Evolutionary conservation across 345 rosid species (phyloP).

Genomic region (Geranium brycei): DNA sequence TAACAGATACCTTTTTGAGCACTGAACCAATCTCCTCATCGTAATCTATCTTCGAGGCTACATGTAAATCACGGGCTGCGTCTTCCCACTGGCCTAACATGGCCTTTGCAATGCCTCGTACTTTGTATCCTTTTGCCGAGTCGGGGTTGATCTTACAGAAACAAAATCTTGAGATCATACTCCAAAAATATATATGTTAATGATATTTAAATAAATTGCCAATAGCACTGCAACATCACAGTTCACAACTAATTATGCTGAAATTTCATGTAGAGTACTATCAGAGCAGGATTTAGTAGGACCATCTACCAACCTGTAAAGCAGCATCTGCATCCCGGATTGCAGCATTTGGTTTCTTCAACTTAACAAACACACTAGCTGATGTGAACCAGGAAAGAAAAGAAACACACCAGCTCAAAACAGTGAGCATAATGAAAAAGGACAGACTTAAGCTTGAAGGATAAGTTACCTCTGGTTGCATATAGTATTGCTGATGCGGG

Average conservation of each 20-base stretch:
- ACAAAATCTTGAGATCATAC: constrained; percentile 1
- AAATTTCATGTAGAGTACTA: background rate
- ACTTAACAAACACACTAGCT: constrained; percentile 46
- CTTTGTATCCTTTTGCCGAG: constrained; percentile 80
- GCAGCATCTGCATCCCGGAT: constrained; percentile 65
- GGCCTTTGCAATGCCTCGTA: constrained; percentile 68
- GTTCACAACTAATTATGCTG: constrained; percentile 1
- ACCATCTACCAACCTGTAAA: constrained; percentile 37
- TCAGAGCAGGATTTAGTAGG: background rate
- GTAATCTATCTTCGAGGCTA: constrained; percentile 68
- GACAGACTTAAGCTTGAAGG: background rate
- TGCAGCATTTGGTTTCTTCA: constrained; percentile 78
- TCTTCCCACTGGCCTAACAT: constrained; percentile 71
- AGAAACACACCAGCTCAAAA: constrained; percentile 3
- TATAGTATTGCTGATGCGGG: constrained; percentile 68
- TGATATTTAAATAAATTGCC: background rate
- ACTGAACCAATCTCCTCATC: constrained; percentile 61
- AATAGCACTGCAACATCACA: background rate
- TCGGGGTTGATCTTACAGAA: constrained; percentile 61
- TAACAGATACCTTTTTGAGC: constrained; percentile 50
- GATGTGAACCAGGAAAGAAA: constrained; percentile 12
- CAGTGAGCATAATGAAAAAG: background rate
- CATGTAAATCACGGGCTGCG: constrained; percentile 65
- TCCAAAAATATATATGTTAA: background rate
- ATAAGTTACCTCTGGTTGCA: constrained; percentile 56